These are phyloP conservation scores for Pseudocercospora fijiensis DNA, from an alignment of 2,329 filamentous ascomycete genomes.

Conservation along the genomic window DNA sequence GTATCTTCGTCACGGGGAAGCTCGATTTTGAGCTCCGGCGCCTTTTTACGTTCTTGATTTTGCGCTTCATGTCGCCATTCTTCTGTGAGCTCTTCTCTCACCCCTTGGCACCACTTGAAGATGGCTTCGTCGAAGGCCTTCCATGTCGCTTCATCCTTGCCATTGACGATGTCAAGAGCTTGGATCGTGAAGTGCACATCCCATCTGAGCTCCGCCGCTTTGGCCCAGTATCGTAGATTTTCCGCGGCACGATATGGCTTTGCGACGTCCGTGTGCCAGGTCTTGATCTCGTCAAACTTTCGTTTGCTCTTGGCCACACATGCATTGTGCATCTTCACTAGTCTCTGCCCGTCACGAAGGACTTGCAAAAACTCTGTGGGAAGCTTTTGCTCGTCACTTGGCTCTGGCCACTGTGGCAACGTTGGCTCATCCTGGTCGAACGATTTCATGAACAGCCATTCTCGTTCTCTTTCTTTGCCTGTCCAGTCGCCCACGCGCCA, in stretches of 20 bases:
- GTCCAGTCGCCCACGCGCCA: constrained; percentile 76
- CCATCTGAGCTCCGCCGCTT: constrained; percentile 92
- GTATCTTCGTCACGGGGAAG: constrained; percentile 11
- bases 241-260: constrained; percentile 94
- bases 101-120: constrained; percentile 76
- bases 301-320: constrained; percentile 80
- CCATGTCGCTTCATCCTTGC: constrained; percentile 67
- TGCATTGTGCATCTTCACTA: constrained; percentile 87
- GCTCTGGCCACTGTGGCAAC: constrained; percentile 66
- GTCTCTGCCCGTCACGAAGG: constrained; percentile 74
- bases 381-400: constrained; percentile 10
- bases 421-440: constrained; percentile 63
- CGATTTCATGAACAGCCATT: constrained; percentile 76
- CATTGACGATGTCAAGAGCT: constrained; percentile 81
- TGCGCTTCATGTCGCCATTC: constrained; percentile 59
- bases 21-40: constrained; percentile 36
- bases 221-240: constrained; percentile 93
- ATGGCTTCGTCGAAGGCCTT: constrained; percentile 78
- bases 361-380: constrained; percentile 68
- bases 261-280: constrained; percentile 85
- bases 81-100: constrained; percentile 76
- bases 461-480: constrained; percentile 74
- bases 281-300: constrained; percentile 84
- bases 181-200: constrained; percentile 81
- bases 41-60: constrained; percentile 24